Evolutionary conservation across 73 alveolate species (phyloP), one percentile per base, ranked within the genome.

Genomic region (Paramecium tetraurelia): DNA sequence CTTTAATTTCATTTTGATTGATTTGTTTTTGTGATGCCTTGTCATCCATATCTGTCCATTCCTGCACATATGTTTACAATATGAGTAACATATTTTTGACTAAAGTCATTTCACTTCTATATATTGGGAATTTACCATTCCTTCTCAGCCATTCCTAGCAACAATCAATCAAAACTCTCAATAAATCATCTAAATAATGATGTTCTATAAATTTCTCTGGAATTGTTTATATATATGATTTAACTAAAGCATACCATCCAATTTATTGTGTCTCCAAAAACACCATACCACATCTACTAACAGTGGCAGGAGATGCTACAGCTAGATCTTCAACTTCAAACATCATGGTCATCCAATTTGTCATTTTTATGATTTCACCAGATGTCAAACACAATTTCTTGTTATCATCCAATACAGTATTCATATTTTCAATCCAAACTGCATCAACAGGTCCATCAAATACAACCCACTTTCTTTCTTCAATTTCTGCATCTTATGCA

Each of bases 241-340:
- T 46, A n/a, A 93, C 88, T 27, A 93, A 83, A 31, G 92, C 89
- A 36, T 43, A 70, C 96, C 96, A 93, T 33, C 96, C 96, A 4
- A 93, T 93, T 88, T 92, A 12, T 33, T 93, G 57, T 27, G 99
- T 99, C 95, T 99, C 99, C 97, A 99, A 95, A 96, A 96, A 98
- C 68, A 99, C 99, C 99, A 99, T 99, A 90, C 99, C 99, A 85
- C 99, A 98, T 85, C 99, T 95, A 31, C 99, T 94, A 20, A 99
- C 99, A 29, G 99, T 99, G 36, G 99, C 99, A 38, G 99, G 99
- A 7, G 99, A 97, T 8, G 99, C 99, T 29, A 94, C 99, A 18
- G 98, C 89, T 58, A 99, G 92, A 94, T 99, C 99, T 96, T 98
- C 99, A 24, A 99, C 99, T 93, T 99, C 99, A 85, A 99, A 99